Evolutionary conservation across 2,329 filamentous ascomycete genomes (phyloP), one percentile per base, ranked within the genome.

Genomic region (Hypoxylon sp.): DNA sequence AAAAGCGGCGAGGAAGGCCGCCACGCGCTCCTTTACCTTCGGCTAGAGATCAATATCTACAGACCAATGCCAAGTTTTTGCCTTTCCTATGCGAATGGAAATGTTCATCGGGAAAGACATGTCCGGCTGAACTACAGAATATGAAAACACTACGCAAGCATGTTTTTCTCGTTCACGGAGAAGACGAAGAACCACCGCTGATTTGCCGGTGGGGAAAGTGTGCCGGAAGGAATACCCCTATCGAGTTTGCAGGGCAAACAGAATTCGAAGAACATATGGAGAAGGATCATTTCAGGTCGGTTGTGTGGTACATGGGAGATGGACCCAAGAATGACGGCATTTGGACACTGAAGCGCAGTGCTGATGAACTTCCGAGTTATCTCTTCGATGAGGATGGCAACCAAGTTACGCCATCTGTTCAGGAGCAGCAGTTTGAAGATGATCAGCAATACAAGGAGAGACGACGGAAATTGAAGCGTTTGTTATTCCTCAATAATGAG

Each of bases 61-160:
- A 68, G 19, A 73, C 81, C 21, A 73, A 80, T 21, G 81, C 84
- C 5, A 76, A 76, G 3, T 89, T 85, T 70, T 61, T 81, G n/a
- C 75, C 80, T 1, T 90, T 87, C 71, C 63, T 82, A 8, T 90
- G 88, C 75, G 86, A 90, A 74, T 90, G 88, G 88, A 68, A 77
- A 21, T 79, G 41, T 7, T 9, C 63, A 7, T 19, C 52, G 9
- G 57, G 63, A 19, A 57, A 32, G 27, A 19, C 79, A 0, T 90
- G 88, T 71, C 81, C 80, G 29, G 88, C 88, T 2, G 85, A 89
- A 75, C 78, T 90, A 47, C 87, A 89, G 53, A 90, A 90, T 71
- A 75, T 89, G 61, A 84, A 85, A 11, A 90, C 87, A 8, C 74
- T 90, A 41, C 80, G 84, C 23, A 79, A 78, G 59, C 88, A 90